Percentiles rank a stretch among this genome's conserved stretches.
Conservation (phyloP, 1,284 basidiomycete genomes). For the Puccinia coronata region DNA sequence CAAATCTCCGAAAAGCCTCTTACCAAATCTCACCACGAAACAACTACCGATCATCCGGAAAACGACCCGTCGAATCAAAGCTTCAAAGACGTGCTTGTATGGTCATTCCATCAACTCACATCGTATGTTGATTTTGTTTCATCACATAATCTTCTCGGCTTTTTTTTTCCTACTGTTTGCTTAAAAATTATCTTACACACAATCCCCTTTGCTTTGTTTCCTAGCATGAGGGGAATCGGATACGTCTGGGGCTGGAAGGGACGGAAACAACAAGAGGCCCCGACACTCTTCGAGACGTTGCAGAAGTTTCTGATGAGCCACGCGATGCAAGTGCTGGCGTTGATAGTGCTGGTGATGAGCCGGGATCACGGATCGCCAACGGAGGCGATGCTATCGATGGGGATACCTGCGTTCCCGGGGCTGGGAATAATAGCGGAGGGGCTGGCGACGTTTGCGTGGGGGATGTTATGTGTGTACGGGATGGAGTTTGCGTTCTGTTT, state of each 20-base stretch:
- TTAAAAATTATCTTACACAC: no score
- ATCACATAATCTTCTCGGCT: neutral
- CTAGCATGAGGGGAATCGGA: constrained; percentile 29
- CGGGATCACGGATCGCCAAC: constrained; percentile 29
- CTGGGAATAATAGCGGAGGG: constrained; percentile 11
- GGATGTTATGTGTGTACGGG: constrained; percentile 1
- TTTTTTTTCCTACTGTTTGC: no score
- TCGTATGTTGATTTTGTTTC: constrained; percentile 24
- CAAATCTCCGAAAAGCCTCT: neutral
- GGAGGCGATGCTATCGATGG: neutral
- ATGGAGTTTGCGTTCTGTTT: constrained; percentile 25
- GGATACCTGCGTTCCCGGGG: constrained; percentile 20
- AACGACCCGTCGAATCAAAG: neutral
- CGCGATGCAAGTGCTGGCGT: neutral
- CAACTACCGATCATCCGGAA: neutral
- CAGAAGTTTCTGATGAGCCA: neutral
- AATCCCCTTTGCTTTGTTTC: no score
- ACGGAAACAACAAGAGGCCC: neutral
- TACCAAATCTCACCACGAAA: neutral
- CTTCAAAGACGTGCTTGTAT: constrained; percentile 10
- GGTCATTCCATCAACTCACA: constrained; percentile 22
- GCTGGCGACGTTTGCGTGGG: constrained; percentile 10
- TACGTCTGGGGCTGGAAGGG: constrained; percentile 40
- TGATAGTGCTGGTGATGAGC: neutral
- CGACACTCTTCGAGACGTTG: neutral